These are phyloP conservation scores for Phytophthora parvispora DNA, from an alignment of 352 stramenopile species.

Conservation along the genomic window DNA sequence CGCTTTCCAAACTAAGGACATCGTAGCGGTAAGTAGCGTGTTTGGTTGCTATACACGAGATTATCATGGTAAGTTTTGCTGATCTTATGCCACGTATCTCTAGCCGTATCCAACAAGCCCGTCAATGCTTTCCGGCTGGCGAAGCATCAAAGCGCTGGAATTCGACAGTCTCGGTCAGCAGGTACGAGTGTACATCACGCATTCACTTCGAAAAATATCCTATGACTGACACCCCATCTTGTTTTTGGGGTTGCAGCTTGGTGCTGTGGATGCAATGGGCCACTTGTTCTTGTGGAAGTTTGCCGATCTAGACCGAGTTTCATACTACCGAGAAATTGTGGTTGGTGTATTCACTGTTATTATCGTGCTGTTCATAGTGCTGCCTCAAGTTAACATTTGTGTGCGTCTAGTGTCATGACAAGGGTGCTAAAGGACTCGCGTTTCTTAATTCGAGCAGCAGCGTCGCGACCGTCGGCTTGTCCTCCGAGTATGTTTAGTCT, in stretches of 20 bases:
- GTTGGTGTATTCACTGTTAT: slow-evolving; percentile 26
- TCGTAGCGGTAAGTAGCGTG: slow-evolving; percentile 56
- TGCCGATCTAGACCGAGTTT: slow-evolving; percentile 66
- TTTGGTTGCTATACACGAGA: background rate
- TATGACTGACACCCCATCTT: slow-evolving; percentile 1
- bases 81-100: background rate
- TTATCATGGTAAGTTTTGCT: background rate
- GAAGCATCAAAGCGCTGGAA: slow-evolving; percentile 81
- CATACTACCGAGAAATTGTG: slow-evolving; percentile 78
- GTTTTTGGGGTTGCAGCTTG: slow-evolving; percentile 57
- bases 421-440: slow-evolving; percentile 77
- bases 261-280: slow-evolving; percentile 75
- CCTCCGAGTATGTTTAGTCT: slow-evolving; percentile 66
- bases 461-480: slow-evolving; percentile 78
- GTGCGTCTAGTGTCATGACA: slow-evolving; percentile 80
- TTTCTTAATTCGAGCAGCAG: slow-evolving; percentile 88
- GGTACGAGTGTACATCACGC: slow-evolving; percentile 28
- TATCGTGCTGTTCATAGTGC: background rate
- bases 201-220: background rate
- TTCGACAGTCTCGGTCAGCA: slow-evolving; percentile 87
- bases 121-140: slow-evolving; percentile 56
- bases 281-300: slow-evolving; percentile 89
- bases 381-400: slow-evolving; percentile 4
- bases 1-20: slow-evolving; percentile 73
- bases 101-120: slow-evolving; percentile 74